Base-by-base conservation (phyloP, 2,329 filamentous ascomycete species). In the Aplosporella prunicola region DNA sequence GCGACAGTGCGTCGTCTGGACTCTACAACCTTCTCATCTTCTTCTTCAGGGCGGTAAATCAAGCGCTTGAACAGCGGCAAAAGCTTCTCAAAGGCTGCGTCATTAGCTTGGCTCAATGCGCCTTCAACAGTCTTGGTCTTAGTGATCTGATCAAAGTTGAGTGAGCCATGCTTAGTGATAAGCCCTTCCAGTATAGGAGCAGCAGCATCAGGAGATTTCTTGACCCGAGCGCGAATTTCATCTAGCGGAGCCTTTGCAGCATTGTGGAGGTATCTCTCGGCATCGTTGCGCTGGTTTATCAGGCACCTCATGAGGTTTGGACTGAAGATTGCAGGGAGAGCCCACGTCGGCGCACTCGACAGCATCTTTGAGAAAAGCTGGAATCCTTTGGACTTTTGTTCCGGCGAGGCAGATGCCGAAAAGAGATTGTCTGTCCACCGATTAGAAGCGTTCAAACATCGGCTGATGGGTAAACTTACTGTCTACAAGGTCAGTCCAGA, bases 341-440 rank as follows among this genome's bases (percentile, higher is more conserved):
- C 40, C 55, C 66, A 45, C 44, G 57, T 45, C 57, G 74, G 54
- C 50, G 64, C 63, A 24, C 63, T 67, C 20, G 67, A 64, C 4
- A 95, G 63, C 48, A 87, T 75, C 51, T 81, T 84, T 49, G 81
- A 78, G 51, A 95, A 85, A 2, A 96, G 73, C 51, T 88, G 77
- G 61, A 96, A 89, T 0, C 91, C 91, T 59, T 86, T 87, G 51
- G 85, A 86, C 60, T 95, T 96, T 39, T 93, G 82, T 48, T 88
- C 85, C 28, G 88, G 78, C 1, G 87, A 93, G 6, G 88, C 81
- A 9, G 74, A 77, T 40, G 80, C 76, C 5, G 84, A 80, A 55
- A 96, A 95, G 3, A 95, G 70, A 7, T 82, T 81, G 54, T 89
- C 83, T 89, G 45, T 0, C 2, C 38, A 20, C 25, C n/a, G 25